Conservation (phyloP, 2,329 filamentous ascomycete genomes). For the Phialophora expanda region DNA sequence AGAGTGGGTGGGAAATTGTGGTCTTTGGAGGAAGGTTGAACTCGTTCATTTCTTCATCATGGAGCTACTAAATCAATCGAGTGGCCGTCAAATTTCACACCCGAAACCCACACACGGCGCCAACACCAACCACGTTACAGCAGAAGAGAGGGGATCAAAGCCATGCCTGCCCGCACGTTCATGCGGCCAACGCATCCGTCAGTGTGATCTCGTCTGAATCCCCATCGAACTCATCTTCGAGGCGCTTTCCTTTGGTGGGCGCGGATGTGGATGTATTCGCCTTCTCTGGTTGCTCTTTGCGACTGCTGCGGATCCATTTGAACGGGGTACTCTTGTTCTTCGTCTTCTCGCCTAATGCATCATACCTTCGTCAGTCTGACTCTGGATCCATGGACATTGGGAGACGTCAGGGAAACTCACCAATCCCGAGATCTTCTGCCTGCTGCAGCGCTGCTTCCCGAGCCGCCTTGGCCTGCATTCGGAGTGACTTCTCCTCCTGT, state of each 20-base stretch:
- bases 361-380: background rate
- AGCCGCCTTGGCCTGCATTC: conserved; percentile 8
- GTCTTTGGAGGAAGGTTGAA: conserved; percentile 26
- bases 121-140: background rate
- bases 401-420: conserved; percentile 2
- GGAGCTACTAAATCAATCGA: background rate
- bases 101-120: background rate
- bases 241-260: background rate
- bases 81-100: background rate
- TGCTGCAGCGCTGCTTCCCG: conserved; percentile 8
- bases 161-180: background rate
- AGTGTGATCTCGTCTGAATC: conserved; percentile 28
- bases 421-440: conserved; percentile 1
- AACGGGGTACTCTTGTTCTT: background rate
- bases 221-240: conserved; percentile 21
- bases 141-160: background rate
- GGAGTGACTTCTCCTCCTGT: conserved; percentile 20
- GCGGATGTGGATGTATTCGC: background rate
- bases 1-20: conserved; percentile 28
- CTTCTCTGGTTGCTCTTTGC: background rate
- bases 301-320: background rate
- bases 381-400: background rate
- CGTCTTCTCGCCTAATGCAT: background rate
- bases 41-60: background rate
- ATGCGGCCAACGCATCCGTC: conserved; percentile 15